Conservation (phyloP, 345 rosid species). For the Xanthoceras sorbifolium region DNA sequence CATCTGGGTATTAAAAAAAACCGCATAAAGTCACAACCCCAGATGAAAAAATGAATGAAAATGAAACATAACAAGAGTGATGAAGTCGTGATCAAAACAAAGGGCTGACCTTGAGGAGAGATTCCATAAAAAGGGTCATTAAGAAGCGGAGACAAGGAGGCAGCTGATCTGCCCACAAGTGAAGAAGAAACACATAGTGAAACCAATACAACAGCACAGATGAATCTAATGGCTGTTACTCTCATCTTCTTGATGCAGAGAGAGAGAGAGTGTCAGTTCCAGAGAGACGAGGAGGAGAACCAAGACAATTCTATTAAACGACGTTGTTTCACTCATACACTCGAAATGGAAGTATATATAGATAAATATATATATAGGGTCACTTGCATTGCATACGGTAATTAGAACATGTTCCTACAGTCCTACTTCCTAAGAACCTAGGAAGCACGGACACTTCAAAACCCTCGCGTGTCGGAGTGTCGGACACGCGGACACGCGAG, state of each 20-base stretch:
- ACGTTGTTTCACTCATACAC: background rate
- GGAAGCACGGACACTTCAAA: too few relatives aligned
- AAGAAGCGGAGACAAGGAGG: slow-evolving; percentile 42
- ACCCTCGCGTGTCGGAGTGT: too few relatives aligned
- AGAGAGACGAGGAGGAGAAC: background rate
- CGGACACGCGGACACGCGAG: too few relatives aligned
- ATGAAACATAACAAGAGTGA: slow-evolving; percentile 1
- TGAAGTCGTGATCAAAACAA: background rate
- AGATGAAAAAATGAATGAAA: background rate
- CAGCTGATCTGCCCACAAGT: slow-evolving; percentile 43
- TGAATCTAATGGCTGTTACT: slow-evolving; percentile 19
- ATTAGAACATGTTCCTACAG: too few relatives aligned
- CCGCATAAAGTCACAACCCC: background rate
- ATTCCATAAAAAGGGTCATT: slow-evolving; percentile 72
- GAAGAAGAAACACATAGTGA: slow-evolving; percentile 32
- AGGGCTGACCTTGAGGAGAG: slow-evolving; percentile 72
- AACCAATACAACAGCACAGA: slow-evolving; percentile 25
- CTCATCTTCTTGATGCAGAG: slow-evolving; percentile 41
- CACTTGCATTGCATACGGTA: too few relatives aligned
- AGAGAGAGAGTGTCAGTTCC: background rate
- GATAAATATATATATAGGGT: too few relatives aligned
- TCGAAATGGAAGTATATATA: too few relatives aligned
- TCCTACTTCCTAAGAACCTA: too few relatives aligned
- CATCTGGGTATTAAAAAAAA: slow-evolving; percentile 51
- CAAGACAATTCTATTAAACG: background rate